A percentile compares a stretch with the other conserved stretches of the same genome.
These are phyloP conservation scores for Mycena galopus DNA, from an alignment of 768 basidiomycete species.

Conservation along the genomic window DNA sequence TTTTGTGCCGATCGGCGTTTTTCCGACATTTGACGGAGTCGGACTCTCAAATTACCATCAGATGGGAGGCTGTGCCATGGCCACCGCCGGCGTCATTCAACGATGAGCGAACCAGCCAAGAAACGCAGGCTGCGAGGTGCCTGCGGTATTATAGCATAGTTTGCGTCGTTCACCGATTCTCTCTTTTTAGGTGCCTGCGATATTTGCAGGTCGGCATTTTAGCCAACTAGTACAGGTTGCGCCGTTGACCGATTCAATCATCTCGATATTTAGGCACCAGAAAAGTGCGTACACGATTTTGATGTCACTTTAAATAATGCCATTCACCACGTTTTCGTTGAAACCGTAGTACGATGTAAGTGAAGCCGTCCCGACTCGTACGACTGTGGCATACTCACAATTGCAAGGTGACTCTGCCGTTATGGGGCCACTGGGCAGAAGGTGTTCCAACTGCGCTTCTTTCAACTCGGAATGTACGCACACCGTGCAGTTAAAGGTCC, in stretches of 20 bases:
- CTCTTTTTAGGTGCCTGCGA: too few relatives aligned
- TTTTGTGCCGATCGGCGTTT: too few relatives aligned
- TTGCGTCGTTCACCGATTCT: too few relatives aligned
- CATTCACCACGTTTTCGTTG: neutral
- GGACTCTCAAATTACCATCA: neutral
- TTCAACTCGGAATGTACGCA: constrained; percentile 33
- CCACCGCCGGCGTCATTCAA: neutral
- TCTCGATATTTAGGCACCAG: constrained; percentile 25
- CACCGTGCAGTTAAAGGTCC: constrained; percentile 19
- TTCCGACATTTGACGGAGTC: too few relatives aligned
- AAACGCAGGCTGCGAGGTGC: too few relatives aligned
- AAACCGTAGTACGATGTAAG: constrained; percentile 23
- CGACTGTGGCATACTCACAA: neutral
- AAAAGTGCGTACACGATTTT: constrained; percentile 21
- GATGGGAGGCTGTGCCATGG: neutral
- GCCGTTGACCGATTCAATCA: neutral
- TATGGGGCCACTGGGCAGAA: constrained; percentile 24
- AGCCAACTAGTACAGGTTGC: too few relatives aligned
- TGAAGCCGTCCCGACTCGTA: too few relatives aligned
- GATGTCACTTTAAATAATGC: too few relatives aligned
- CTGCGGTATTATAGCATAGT: too few relatives aligned
- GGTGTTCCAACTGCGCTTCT: constrained; percentile 22
- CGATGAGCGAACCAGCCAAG: constrained; percentile 3
- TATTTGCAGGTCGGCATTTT: neutral
- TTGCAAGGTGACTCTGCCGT: constrained; percentile 22